phyloP scores from a whole-genome alignment of 2,329 filamentous ascomycete genomes.

The Whalleya microplaca region DNA sequence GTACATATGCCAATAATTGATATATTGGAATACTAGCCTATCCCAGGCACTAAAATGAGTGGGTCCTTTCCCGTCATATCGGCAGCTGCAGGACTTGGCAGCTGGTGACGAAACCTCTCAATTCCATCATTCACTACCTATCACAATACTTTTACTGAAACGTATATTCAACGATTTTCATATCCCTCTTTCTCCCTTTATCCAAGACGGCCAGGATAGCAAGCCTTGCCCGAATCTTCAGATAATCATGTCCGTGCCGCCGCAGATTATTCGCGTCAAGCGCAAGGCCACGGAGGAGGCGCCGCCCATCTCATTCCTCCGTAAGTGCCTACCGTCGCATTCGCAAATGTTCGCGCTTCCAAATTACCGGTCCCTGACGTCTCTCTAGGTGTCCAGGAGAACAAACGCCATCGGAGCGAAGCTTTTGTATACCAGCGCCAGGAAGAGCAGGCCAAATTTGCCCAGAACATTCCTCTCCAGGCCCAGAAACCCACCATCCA shows the following conservation, averaged over 20 bases:
- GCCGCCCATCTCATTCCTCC: slow-evolving; percentile 59
- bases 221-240: neutral
- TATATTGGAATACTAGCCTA: too few species aligned
- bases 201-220: too few species aligned
- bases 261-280: slow-evolving; percentile 63
- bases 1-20: too few species aligned
- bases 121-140: neutral
- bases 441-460: slow-evolving; percentile 37
- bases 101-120: neutral
- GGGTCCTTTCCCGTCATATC: too few species aligned
- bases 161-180: neutral
- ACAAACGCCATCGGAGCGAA: slow-evolving; percentile 57
- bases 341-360: neutral
- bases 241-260: slow-evolving; percentile 57
- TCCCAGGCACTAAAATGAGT: too few species aligned
- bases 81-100: neutral
- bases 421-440: slow-evolving; percentile 62
- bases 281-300: slow-evolving; percentile 59
- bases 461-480: slow-evolving; percentile 29
- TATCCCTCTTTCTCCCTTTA: neutral
- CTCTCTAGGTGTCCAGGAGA: slow-evolving; percentile 53
- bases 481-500: slow-evolving; percentile 51
- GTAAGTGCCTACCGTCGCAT: slow-evolving; percentile 42
- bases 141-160: neutral
- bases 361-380: slow-evolving; percentile 11